Evolutionary conservation across 2,329 filamentous ascomycete genomes (phyloP).

Genomic region (Clonostachys sp.): DNA sequence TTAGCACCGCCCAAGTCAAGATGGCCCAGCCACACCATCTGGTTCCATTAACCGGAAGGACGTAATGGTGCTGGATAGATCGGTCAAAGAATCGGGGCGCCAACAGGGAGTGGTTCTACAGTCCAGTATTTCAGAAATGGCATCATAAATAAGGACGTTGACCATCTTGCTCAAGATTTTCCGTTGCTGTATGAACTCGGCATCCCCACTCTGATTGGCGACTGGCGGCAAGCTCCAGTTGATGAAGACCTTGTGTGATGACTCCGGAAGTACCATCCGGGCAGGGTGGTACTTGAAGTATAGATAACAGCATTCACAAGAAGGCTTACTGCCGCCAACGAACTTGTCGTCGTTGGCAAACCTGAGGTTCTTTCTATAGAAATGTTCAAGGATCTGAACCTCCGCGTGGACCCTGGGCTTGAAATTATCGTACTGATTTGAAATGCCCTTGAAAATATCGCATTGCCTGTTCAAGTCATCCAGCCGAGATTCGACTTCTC

Average conservation of each 20-base stretch:
- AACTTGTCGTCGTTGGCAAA: constrained; percentile 35
- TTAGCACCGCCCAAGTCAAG: no score
- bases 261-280: constrained; percentile 18
- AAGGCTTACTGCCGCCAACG: constrained; percentile 45
- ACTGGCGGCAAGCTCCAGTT: no score
- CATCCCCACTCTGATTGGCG: no score
- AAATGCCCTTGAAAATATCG: constrained; percentile 7
- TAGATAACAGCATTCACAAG: constrained; percentile 42
- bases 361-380: constrained; percentile 18
- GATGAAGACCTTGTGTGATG: constrained; percentile 30
- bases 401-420: constrained; percentile 35
- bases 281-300: constrained; percentile 36
- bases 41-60: no score
- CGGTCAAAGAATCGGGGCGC: no score
- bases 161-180: no score
- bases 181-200: no score
- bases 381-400: constrained; percentile 40
- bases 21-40: no score
- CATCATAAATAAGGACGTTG: no score
- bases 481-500: neutral
- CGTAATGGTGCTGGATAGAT: no score
- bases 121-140: no score
- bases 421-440: constrained; percentile 15
- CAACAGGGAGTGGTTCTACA: no score
- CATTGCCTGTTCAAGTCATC: neutral